These are phyloP conservation scores for Cystoderma amianthinum DNA, from an alignment of 768 basidiomycete species.

Conservation along the genomic window DNA sequence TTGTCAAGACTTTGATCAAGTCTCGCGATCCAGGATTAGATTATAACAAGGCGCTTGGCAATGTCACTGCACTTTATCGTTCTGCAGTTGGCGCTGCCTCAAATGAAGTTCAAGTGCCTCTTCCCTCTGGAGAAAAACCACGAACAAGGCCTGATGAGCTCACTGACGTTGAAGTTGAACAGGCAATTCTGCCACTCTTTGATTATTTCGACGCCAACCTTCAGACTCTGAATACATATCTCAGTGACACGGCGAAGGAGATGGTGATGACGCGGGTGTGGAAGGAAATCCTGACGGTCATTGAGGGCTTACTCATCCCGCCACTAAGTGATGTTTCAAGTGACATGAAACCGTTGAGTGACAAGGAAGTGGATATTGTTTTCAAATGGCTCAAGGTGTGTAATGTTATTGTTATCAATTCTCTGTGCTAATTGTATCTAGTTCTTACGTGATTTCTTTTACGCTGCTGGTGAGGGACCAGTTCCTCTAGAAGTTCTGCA, in stretches of 20 bases:
- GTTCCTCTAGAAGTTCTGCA: constrained; percentile 81
- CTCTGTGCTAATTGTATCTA: constrained; percentile 19
- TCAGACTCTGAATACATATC: constrained; percentile 81
- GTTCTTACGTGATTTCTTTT: constrained; percentile 94
- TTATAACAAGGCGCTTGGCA: constrained; percentile 86
- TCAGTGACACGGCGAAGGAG: constrained; percentile 80
- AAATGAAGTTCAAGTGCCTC: constrained; percentile 70
- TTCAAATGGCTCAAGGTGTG: constrained; percentile 94
- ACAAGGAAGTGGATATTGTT: constrained; percentile 98
- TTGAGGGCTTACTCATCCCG: constrained; percentile 88
- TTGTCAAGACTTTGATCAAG: constrained; percentile 78
- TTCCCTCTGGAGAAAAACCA: constrained; percentile 69
- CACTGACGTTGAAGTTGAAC: constrained; percentile 91
- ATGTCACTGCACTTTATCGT: constrained; percentile 75
- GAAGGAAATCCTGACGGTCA: constrained; percentile 87
- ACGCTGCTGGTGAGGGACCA: constrained; percentile 89
- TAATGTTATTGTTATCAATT: not conserved
- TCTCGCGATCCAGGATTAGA: constrained; percentile 49
- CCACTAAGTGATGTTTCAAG: constrained; percentile 80
- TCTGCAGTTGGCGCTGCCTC: constrained; percentile 63
- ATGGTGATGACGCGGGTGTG: constrained; percentile 91
- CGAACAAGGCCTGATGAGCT: constrained; percentile 75
- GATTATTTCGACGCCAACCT: constrained; percentile 96
- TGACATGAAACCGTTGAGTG: constrained; percentile 86
- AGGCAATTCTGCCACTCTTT: constrained; percentile 85